phyloP scores from a whole-genome alignment of 2,329 filamentous ascomycete genomes.

The Colletotrichum coccodes region DNA sequence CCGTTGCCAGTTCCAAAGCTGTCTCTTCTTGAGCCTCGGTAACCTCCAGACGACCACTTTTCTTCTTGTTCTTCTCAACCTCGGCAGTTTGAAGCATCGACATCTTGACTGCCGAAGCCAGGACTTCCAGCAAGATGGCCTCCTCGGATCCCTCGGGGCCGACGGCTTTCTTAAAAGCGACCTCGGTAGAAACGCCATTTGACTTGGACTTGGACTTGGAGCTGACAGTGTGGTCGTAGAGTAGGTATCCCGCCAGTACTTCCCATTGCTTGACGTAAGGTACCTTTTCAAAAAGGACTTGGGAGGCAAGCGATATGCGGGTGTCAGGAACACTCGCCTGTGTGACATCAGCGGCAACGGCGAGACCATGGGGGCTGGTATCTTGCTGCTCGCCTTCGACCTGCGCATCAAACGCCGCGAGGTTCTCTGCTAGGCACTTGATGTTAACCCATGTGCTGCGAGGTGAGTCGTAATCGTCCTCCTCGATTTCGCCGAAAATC shows the following conservation, averaged over 20 bases:
- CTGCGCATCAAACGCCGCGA: slow-evolving; percentile 83
- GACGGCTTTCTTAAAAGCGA: slow-evolving; percentile 75
- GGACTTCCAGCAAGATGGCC: slow-evolving; percentile 84
- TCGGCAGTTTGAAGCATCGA: slow-evolving; percentile 75
- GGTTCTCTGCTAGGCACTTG: slow-evolving; percentile 87
- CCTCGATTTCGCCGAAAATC: slow-evolving; percentile 74
- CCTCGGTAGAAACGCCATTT: slow-evolving; percentile 67
- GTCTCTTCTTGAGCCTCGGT: slow-evolving; percentile 80
- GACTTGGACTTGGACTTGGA: slow-evolving; percentile 61
- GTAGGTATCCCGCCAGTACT: slow-evolving; percentile 85
- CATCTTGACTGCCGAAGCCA: slow-evolving; percentile 84
- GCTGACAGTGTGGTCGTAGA: slow-evolving; percentile 87
- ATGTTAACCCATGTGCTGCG: slow-evolving; percentile 88
- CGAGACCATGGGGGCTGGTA: slow-evolving; percentile 55
- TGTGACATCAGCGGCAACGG: slow-evolving; percentile 64
- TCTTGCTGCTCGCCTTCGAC: slow-evolving; percentile 65
- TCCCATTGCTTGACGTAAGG: slow-evolving; percentile 89
- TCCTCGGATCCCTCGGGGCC: slow-evolving; percentile 83
- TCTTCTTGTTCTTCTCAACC: slow-evolving; percentile 68
- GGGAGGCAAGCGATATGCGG: slow-evolving; percentile 85
- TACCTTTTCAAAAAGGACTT: slow-evolving; percentile 85
- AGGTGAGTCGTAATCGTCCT: slow-evolving; percentile 80
- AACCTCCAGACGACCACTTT: slow-evolving; percentile 69
- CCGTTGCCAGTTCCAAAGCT: slow-evolving; percentile 78
- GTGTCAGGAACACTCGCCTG: slow-evolving; percentile 78